Evolutionary conservation across 441 rosid genomes (phyloP).

Genomic region (Hura crepitans): DNA sequence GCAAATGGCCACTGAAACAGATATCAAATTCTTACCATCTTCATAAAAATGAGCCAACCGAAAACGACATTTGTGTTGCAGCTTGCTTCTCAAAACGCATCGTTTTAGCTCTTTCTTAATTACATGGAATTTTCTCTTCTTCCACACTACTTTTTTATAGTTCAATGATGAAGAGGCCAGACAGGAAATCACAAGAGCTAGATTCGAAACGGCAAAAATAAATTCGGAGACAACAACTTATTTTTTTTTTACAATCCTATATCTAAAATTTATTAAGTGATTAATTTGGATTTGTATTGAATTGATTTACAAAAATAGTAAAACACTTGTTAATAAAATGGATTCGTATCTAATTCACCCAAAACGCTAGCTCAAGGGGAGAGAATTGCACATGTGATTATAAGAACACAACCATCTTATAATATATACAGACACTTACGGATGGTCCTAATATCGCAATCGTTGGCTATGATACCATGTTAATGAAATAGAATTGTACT

Average conservation of each 20-base stretch:
- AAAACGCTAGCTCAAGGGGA: too few relatives aligned
- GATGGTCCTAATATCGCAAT: too few relatives aligned
- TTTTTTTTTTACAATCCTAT: too few relatives aligned
- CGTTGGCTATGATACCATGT: too few relatives aligned
- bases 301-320: too few relatives aligned
- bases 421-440: background rate
- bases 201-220: background rate
- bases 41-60: background rate
- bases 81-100: background rate
- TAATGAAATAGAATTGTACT: too few relatives aligned
- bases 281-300: too few relatives aligned
- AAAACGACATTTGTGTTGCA: constrained; percentile 6
- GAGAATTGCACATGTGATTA: too few relatives aligned
- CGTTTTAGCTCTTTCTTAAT: background rate
- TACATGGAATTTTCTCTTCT: background rate
- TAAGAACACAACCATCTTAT: too few relatives aligned
- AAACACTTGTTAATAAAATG: too few relatives aligned
- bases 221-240: background rate
- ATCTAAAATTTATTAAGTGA: too few relatives aligned
- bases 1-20: background rate
- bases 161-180: background rate
- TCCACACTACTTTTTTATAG: background rate
- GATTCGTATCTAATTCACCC: too few relatives aligned
- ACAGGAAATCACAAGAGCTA: background rate
- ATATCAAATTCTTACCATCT: background rate